Conservation (phyloP, 2,329 filamentous ascomycete species). For the Phialemonium atrogriseum region DNA sequence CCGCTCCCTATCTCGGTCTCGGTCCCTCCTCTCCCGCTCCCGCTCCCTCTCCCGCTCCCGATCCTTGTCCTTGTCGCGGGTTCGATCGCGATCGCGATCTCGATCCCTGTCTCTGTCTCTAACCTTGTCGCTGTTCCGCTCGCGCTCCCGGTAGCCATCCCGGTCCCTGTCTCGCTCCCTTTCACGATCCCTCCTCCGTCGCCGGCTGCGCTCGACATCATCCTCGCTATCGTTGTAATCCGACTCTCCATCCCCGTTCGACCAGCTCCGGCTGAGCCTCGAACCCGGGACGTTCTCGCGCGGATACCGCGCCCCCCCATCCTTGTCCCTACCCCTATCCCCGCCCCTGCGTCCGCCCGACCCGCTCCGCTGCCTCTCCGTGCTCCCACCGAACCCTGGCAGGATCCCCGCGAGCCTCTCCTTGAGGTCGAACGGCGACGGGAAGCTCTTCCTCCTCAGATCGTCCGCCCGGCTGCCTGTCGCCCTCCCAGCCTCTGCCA, state of each 20-base stretch:
- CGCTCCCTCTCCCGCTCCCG: conserved; percentile 28
- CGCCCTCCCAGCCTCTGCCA: conserved; percentile 6
- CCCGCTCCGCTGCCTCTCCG: conserved; percentile 27
- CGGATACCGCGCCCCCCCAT: conserved; percentile 21
- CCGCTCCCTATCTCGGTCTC: conserved; percentile 13
- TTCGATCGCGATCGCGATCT: conserved; percentile 23
- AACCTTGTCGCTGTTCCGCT: conserved; percentile 2
- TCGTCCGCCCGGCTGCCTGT: conserved; percentile 21
- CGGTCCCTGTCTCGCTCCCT: conserved; percentile 9
- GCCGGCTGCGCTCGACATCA: conserved; percentile 12
- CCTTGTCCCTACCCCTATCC: conserved; percentile 2
- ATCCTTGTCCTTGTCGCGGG: conserved; percentile 24
- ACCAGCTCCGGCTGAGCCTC: conserved; percentile 31
- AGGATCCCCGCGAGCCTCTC: conserved; percentile 37
- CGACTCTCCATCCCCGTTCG: conserved; percentile 28
- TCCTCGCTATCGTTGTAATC: conserved; percentile 20
- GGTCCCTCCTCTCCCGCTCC: conserved; percentile 22
- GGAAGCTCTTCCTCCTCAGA: conserved; percentile 23
- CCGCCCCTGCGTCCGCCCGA: conserved; percentile 20
- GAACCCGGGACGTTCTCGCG: conserved; percentile 32
- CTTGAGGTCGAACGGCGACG: conserved; percentile 27
- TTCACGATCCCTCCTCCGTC: conserved; percentile 14
- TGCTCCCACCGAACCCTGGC: conserved; percentile 21
- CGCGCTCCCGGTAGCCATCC: conserved; percentile 1
- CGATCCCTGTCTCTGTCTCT: conserved; percentile 15